Evolutionary conservation across 2,329 filamentous ascomycete species (phyloP).

Genomic region (Graphiopsis chlorocephala): DNA sequence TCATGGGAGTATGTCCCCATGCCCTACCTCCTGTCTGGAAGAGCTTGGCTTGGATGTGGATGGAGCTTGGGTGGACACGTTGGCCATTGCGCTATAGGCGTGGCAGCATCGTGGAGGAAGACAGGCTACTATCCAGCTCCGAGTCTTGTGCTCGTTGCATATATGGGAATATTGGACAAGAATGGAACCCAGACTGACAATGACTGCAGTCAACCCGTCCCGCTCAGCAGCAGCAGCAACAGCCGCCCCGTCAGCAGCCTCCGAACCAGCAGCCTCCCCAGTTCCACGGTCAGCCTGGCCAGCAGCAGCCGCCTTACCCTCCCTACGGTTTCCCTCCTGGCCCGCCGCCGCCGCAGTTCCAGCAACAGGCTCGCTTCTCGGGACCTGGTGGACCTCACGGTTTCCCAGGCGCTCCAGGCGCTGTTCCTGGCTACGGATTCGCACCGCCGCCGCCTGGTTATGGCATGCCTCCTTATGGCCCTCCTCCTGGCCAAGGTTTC

Average conservation of each 20-base stretch:
- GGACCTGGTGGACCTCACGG: conserved; percentile 43
- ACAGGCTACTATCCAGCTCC: conserved; percentile 99
- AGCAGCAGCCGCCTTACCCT: conserved; percentile 41
- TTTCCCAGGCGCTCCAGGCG: conserved; percentile 43
- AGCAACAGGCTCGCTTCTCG: conserved; percentile 49
- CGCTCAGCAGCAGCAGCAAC: conserved; percentile 20
- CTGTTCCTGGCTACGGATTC: conserved; percentile 42
- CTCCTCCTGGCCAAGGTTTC: conserved; percentile 59
- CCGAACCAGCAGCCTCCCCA: conserved; percentile 38
- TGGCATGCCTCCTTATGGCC: conserved; percentile 9
- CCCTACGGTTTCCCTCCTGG: conserved; percentile 40
- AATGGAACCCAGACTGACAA: conserved; percentile 14
- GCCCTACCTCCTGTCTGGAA: conserved; percentile 20
- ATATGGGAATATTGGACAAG: not conserved
- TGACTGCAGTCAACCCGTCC: conserved; percentile 28
- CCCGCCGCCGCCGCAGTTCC: conserved; percentile 36
- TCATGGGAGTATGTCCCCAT: conserved; percentile 67
- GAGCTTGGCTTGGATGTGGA: conserved; percentile 55
- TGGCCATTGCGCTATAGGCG: conserved; percentile 69
- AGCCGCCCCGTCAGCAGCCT: conserved; percentile 25
- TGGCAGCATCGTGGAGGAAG: conserved; percentile 94
- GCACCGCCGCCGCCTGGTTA: conserved; percentile 28
- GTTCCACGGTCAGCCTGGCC: conserved; percentile 33
- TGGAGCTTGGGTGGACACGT: conserved; percentile 56
- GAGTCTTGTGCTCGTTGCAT: conserved; percentile 45